Evolutionary conservation across 2,329 filamentous ascomycete genomes (phyloP), one percentile per base, ranked within the genome.

Genomic region (Monosporascus sp.): DNA sequence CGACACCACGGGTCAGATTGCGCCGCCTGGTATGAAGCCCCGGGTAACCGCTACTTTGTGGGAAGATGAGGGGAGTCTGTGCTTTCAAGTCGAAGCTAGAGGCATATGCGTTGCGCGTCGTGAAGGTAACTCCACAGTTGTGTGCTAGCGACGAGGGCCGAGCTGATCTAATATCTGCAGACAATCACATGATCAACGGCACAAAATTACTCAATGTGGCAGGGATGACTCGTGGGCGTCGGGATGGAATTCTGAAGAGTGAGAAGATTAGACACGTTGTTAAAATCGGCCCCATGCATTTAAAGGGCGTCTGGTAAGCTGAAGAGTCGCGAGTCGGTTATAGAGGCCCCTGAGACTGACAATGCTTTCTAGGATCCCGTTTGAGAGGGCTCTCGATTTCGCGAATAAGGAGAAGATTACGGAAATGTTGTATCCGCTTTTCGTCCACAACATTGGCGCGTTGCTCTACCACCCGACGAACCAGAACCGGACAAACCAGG

Each of bases 361-460:
- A 24, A 18, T n/a, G 7, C 36, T 37, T 18, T 48, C 18, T 62
- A 97, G 92, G 92, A 99, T 99, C 65, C 94, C 94, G 2, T 97
- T 96, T 65, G 94, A 97, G 63, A 87, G 94, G 60, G 94, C 94
- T n/a, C 77, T 99, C 51, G 94, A 97, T 65, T 97, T 99, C 69
- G 94, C 94, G 60, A 99, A 99, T 77, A 97, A 97, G 80, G 94
- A 99, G 73, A 97, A 97, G 76, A 99, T 97, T 59, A 97, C 94
- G 0, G 93, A 97, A 73, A 77, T 92, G 48, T 76, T 97, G 51
- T 99, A 97, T 71, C 94, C 94, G 50, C 78, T 99, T 48, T 99
- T 99, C 70, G 94, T 97, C 39, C 92, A 97, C 73, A 96, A 97
- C 73, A 97, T 97, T 68, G 90, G 90, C 55, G 88, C 90, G 54